Evolutionary conservation across 2,329 filamentous ascomycete genomes (phyloP).

Genomic region (Chaetomium strumarium): DNA sequence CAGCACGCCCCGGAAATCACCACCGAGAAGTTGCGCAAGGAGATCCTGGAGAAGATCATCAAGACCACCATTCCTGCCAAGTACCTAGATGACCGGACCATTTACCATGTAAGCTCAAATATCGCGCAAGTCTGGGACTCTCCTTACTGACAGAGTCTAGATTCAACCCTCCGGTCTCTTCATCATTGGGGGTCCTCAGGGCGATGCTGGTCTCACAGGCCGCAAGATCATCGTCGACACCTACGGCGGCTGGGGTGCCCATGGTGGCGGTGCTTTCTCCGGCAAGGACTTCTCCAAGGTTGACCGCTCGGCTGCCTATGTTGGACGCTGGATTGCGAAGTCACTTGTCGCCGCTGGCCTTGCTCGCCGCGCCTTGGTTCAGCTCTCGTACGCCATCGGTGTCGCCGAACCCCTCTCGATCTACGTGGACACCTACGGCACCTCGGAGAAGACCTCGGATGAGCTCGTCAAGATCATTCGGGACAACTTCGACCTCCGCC

Average conservation of each 20-base stretch:
- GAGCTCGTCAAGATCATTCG: conserved; percentile 94
- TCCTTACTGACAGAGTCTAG: conserved; percentile 34
- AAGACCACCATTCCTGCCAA: conserved; percentile 87
- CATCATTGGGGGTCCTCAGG: conserved; percentile 98
- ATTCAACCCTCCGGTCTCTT: conserved; percentile 98
- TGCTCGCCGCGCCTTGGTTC: conserved; percentile 86
- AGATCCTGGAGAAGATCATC: conserved; percentile 96
- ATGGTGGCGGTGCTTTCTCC: conserved; percentile 99
- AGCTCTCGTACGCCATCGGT: conserved; percentile 99
- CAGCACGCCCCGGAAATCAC: conserved; percentile 86
- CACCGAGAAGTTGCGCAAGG: conserved; percentile 87
- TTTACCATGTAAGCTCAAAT: conserved; percentile 73
- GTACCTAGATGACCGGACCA: conserved; percentile 85
- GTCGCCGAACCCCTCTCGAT: conserved; percentile 96
- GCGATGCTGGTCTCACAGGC: conserved; percentile 96
- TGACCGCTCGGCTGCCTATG: conserved; percentile 95
- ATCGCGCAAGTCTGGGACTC: not conserved
- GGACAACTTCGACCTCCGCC: conserved; percentile 95
- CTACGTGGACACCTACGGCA: conserved; percentile 97
- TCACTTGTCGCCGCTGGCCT: conserved; percentile 86
- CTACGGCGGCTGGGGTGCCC: conserved; percentile 98
- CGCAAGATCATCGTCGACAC: conserved; percentile 99
- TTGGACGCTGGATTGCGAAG: conserved; percentile 98
- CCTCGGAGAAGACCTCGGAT: conserved; percentile 79
- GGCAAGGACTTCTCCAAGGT: conserved; percentile 99